Percentiles rank a stretch among this genome's conserved stretches.
Evolutionary conservation across 2,329 filamentous ascomycete species (phyloP).

Genomic region (Fusarium austroafricanum): DNA sequence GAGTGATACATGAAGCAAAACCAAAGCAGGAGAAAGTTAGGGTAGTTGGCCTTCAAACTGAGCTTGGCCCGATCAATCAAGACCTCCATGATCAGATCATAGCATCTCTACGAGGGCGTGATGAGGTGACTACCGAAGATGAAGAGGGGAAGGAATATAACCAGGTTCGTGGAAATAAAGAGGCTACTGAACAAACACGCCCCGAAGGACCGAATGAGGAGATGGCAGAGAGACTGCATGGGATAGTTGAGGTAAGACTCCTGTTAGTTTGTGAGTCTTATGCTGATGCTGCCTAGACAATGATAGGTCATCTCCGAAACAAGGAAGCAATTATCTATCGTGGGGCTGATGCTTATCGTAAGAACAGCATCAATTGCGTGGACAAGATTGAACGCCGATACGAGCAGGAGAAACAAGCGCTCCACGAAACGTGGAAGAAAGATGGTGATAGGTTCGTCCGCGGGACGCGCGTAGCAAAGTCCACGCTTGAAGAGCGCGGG

Average conservation of each 20-base stretch:
- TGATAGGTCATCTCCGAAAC: conserved; percentile 39
- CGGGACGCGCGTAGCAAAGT: conserved; percentile 12
- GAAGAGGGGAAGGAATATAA: neutral
- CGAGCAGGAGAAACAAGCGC: conserved; percentile 28
- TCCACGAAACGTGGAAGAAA: conserved; percentile 31
- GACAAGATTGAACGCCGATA: conserved; percentile 40
- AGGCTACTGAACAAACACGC: neutral
- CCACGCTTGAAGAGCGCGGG: conserved; percentile 12
- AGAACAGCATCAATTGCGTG: conserved; percentile 37
- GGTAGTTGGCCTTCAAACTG: neutral
- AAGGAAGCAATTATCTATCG: conserved; percentile 39
- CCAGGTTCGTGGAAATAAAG: neutral
- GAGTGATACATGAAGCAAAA: neutral
- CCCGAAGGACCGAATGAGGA: conserved; percentile 10
- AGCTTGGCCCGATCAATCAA: conserved; percentile 5
- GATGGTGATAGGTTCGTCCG: conserved; percentile 37
- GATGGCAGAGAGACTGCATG: conserved; percentile 36
- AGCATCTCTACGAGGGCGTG: conserved; percentile 21
- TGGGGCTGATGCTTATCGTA: conserved; percentile 39
- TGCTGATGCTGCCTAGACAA: conserved; percentile 37
- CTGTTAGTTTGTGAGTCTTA: neutral
- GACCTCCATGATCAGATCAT: conserved; percentile 37
- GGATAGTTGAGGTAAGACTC: conserved; percentile 43
- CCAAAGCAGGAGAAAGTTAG: neutral
- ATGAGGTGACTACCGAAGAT: neutral